Base-by-base conservation (phyloP, 192 early-diverging fungal genomes). In the Coemansia sp. region DNA sequence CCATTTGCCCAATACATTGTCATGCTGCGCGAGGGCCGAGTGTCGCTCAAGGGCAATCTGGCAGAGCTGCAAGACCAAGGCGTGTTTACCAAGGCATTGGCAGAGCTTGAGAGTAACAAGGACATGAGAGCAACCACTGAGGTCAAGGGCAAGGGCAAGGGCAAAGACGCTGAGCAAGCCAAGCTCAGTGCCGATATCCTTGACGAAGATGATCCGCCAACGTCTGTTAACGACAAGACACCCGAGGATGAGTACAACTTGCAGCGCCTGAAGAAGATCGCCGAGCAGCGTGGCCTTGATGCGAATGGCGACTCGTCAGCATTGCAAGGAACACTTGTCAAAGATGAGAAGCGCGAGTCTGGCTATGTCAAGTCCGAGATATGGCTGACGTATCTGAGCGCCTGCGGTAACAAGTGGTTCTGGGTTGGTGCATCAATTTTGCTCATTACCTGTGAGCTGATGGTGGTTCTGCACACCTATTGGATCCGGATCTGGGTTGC, bases 301-400 rank as follows among this genome's bases (percentile, higher is more conserved):
- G 69, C 64, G n/a, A 54, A 86, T 72, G 54, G 31, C 33, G 69
- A 66, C 36, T 5, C 60, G 20, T 55, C 68, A 11, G 66, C 52
- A 8, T 38, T 76, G 65, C 49, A 82, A 64, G 86, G 86, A 27
- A 86, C 91, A 62, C 83, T 97, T 46, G 91, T 94, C 46, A 73
- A 89, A 52, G 92, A 93, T 2, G 97, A 99, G 78, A 90, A 93
- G 70, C 89, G 89, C 55, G 91, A 88, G 10, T 85, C 85, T 12
- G 96, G 96, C 0, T 76, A 79, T 42, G 95, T 97, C 57, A 82
- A 88, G 40, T 77, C 71, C 38, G 70, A 72, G 8, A 89, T 96
- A 12, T 98, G 95, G 87, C 79, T 89, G 44, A 78, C 87, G 13
- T 99, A 97, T 65, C 66, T 91, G 33, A 44, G 57, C 13, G 89